phyloP scores from a whole-genome alignment of 169 alveolate genomes.

The Eimeria tenella region DNA sequence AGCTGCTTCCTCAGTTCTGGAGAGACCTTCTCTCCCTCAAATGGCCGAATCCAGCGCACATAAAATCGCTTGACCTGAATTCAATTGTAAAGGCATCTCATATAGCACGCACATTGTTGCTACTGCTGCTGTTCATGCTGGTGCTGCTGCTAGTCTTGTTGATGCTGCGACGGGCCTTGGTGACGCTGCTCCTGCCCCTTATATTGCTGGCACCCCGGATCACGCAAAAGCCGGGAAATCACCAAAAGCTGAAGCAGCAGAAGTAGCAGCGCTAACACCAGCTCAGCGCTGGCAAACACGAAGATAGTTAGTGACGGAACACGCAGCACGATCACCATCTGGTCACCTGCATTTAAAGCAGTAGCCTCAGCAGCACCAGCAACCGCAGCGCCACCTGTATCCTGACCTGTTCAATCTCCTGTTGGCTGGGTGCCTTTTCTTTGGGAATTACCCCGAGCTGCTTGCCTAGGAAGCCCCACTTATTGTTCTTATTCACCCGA shows the following conservation, averaged over 20 bases:
- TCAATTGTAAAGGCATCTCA: neutral
- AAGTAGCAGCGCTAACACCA: neutral
- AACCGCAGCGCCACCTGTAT: neutral
- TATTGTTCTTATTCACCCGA: constrained; percentile 76
- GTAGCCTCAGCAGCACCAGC: neutral
- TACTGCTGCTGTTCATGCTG: neutral
- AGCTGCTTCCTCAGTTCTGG: constrained; percentile 60
- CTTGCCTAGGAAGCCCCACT: constrained; percentile 74
- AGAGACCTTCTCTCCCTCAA: constrained; percentile 64
- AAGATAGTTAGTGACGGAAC: neutral
- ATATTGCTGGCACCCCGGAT: no score
- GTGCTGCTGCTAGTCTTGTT: neutral
- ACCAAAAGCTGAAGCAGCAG: constrained; percentile 7
- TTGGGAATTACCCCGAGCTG: constrained; percentile 71
- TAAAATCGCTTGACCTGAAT: constrained; percentile 66
- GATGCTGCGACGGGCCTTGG: neutral
- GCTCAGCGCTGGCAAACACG: neutral
- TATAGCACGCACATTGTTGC: neutral
- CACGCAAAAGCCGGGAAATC: neutral
- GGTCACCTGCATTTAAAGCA: neutral
- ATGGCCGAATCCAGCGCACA: constrained; percentile 67
- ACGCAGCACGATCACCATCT: neutral
- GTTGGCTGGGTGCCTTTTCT: constrained; percentile 66
- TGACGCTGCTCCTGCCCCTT: neutral
- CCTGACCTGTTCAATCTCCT: constrained; percentile 70